Base-by-base conservation (phyloP, 257 asterid genomes). In the Ophiorrhiza pumila region DNA sequence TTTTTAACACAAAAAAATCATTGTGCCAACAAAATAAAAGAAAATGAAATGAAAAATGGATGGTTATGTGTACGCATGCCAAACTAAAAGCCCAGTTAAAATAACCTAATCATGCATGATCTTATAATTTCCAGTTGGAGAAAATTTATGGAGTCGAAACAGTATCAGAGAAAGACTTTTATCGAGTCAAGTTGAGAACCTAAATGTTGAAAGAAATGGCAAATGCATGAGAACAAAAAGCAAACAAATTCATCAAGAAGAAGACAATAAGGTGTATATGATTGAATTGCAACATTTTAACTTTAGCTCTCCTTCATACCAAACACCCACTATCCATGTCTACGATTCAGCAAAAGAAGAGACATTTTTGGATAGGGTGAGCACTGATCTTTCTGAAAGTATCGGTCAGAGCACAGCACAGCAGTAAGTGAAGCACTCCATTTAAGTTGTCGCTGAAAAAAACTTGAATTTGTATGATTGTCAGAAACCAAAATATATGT, bases 161-260 rank as follows among this genome's bases (percentile, higher is more conserved):
- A n/a, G n/a, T 1, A 13, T 65, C 13, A 42, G 4, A 13, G 31
- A 53, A 50, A 25, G 53, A 20, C 1, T 2, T 25, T 23, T 57
- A 1, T 53, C 4, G 68, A 63, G 50, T 64, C 39, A 27, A 76
- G 53, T 75, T 49, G 32, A 68, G 80, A 77, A 81, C 79, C 77
- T 77, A 62, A 68, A 59, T 61, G 81, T 49, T 52, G 35, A 61
- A 55, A 76, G 79, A 82, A 86, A 83, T 75, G 93, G 88, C 91
- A 88, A 83, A 88, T 80, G 89, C 83, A 88, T 77, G 80, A 80
- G 78, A 86, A 86, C 94, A 88, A 88, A 86, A 88, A 77, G 81
- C 60, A 77, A 78, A 71, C 71, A 76, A 82, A 79, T 81, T 58
- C 80, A 82, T 65, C 20, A 64, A 80, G 52, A 81, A 79, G 69